Percentiles rank a stretch among this genome's conserved stretches.
Conservation (phyloP, 208 protist species). For the Leishmania martiniquensis region DNA sequence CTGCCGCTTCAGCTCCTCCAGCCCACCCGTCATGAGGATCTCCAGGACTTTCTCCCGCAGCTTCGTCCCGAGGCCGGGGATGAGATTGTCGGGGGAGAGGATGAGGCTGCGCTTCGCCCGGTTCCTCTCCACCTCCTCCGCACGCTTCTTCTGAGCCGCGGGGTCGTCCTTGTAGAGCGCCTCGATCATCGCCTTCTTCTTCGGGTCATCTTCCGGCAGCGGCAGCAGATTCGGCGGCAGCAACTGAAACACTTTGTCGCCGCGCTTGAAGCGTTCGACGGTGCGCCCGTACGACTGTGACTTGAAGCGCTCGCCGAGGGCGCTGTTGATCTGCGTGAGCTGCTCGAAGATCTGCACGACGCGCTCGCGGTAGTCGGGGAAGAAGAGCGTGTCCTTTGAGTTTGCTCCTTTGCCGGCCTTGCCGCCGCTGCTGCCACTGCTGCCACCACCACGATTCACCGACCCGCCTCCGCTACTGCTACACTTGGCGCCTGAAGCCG, state of each 20-base stretch:
- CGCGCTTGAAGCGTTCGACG: conserved; percentile 60
- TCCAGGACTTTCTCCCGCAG: conserved; percentile 77
- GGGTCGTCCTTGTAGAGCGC: conserved; percentile 9
- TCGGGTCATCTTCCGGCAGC: conserved; percentile 48
- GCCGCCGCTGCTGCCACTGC: background rate
- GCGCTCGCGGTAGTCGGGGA: conserved; percentile 79
- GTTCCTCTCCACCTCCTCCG: conserved; percentile 37
- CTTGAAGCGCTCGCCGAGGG: conserved; percentile 83
- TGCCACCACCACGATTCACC: background rate
- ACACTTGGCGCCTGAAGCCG: background rate
- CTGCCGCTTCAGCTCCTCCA: conserved; percentile 69
- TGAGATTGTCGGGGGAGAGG: conserved; percentile 29
- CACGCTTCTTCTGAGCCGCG: conserved; percentile 3
- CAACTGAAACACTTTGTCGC: conserved; percentile 67
- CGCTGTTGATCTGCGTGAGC: conserved; percentile 78
- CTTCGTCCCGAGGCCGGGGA: conserved; percentile 69
- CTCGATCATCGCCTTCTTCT: conserved; percentile 10
- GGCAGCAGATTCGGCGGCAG: conserved; percentile 74
- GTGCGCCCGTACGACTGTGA: conserved; percentile 63
- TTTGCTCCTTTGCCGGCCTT: conserved; percentile 12
- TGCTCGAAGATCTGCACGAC: conserved; percentile 79
- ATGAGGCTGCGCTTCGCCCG: conserved; percentile 45
- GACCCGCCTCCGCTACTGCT: background rate
- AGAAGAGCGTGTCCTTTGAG: conserved; percentile 39
- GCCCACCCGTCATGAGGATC: conserved; percentile 78